Base-by-base conservation (phyloP, 495 filamentous ascomycete genomes). In the Chaetomium tenue region DNA sequence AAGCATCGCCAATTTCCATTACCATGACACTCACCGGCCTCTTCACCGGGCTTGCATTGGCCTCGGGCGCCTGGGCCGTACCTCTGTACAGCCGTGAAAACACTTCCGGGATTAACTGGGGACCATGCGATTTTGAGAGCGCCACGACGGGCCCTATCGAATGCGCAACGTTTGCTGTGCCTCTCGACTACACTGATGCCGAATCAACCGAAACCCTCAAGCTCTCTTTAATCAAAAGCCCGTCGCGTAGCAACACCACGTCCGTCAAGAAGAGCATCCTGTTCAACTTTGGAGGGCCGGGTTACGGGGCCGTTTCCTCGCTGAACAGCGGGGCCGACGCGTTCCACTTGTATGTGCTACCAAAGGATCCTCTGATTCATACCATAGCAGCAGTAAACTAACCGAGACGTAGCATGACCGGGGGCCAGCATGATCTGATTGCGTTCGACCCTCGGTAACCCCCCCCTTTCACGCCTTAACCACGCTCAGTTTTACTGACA, bases 261-360 rank as follows among this genome's bases (percentile, higher is more conserved):
- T 13, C 23, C 0, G 6, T 11, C 23, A 76, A 73, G 55, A 78
- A 79, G 23, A 78, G 72, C 50, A 79, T 83, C 33, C 66, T 78
- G 39, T 65, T 82, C 68, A 79, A 82, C 70, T 79, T 79, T 66
- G 80, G 80, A 4, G 79, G 79, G 1, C 79, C 79, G 1, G 79
- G 78, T 0, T 67, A 63, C 15, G 62, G 59, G 11, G 68, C 62
- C 20, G 68, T 73, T n/a, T 25, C 52, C 11, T 61, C 64, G 15
- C 40, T 77, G 42, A 70, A 68, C 16, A 69, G 39, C 25, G 33
- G 60, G 23, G 66, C 37, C 12, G 60, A 48, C 7, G 23, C 51
- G 16, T 30, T 72, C 13, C 66, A 72, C 33, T 5, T 37, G 53
- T 56, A 56, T 28, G 53, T 22, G 4, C 6, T 2, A 15, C 5